Evolutionary conservation across 2,329 filamentous ascomycete genomes (phyloP), one percentile per base, ranked within the genome.

Genomic region (Aureobasidium melanogenum): DNA sequence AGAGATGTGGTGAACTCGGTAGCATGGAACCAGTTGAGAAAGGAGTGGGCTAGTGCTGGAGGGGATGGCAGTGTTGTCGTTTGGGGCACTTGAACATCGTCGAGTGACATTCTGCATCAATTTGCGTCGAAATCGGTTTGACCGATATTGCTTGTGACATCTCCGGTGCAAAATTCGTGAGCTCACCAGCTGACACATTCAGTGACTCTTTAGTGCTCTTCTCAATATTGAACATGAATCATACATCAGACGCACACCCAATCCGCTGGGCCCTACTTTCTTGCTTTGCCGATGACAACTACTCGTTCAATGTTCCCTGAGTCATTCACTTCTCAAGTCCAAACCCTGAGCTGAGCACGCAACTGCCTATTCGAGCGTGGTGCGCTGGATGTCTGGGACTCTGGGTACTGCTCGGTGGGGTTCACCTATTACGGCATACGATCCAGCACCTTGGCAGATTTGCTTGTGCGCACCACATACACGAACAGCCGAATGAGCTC

Each of bases 41-140:
- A 74, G 66, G 75, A 78, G 63, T 80, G 77, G 76, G 76, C 74
- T 22, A 80, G 77, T 69, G 79, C 75, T 39, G 79, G 77, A 36
- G 78, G 77, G 9, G 77, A 81, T 68, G 79, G 79, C 19, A 68
- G 60, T 56, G 71, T 74, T n/a, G 68, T 70, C 8, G 64, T 74
- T 12, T 73, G 72, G 72, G 69, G 68, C 1, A 34, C n/a, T 44
- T 44, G 36, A 54, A 6, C 3, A 36, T 3, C 14, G 5, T 15
- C 32, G 14, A 36, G 15, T 15, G 10, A 36, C 32, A 36, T 15
- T 36, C 12, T 36, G 32, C 14, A 36, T 36, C 32, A 3, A 15
- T 2, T 36, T 36, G 12, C 12, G 15, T 36, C 5, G 12, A 5
- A 36, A 5, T 36, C 32, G 32, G 14, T 15, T 3, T 36, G 32